Conservation (phyloP, 1,139 yeast species). For the Yamadazyma dushanensis region DNA sequence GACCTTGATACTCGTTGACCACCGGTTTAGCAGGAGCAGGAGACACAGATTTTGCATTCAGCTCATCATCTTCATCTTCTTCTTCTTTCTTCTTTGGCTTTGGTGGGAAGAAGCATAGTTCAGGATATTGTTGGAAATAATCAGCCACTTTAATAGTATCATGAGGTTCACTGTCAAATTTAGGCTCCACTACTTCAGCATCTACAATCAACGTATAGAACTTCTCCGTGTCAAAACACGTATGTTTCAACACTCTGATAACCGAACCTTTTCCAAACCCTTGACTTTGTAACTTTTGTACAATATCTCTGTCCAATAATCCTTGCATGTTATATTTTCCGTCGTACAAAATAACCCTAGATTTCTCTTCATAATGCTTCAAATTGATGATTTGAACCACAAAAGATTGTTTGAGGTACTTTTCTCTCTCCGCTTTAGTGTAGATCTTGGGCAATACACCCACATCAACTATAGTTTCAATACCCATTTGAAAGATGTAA, state of each 20-base stretch:
- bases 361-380: constrained; percentile 41
- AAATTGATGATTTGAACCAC: constrained; percentile 49
- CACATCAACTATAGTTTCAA: constrained; percentile 16
- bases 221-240: constrained; percentile 50
- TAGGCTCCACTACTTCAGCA: constrained; percentile 44
- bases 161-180: constrained; percentile 40
- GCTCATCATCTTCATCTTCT: constrained; percentile 10
- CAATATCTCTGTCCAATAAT: constrained; percentile 60
- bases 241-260: constrained; percentile 40
- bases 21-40: constrained; percentile 6
- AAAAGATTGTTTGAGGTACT: constrained; percentile 30
- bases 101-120: constrained; percentile 40
- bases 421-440: constrained; percentile 24
- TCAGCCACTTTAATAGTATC: constrained; percentile 48
- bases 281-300: constrained; percentile 48
- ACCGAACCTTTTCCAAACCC: constrained; percentile 39
- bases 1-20: constrained; percentile 9
- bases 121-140: constrained; percentile 56
- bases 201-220: constrained; percentile 57
- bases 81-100: no score
- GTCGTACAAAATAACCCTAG: constrained; percentile 62
- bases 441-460: constrained; percentile 31
- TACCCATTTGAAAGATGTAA: constrained; percentile 6
- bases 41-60: constrained; percentile 14
- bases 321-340: constrained; percentile 66